Evolutionary conservation across 352 stramenopile species (phyloP), one percentile per base, ranked within the genome.

Genomic region (Globisporangium viniferum): DNA sequence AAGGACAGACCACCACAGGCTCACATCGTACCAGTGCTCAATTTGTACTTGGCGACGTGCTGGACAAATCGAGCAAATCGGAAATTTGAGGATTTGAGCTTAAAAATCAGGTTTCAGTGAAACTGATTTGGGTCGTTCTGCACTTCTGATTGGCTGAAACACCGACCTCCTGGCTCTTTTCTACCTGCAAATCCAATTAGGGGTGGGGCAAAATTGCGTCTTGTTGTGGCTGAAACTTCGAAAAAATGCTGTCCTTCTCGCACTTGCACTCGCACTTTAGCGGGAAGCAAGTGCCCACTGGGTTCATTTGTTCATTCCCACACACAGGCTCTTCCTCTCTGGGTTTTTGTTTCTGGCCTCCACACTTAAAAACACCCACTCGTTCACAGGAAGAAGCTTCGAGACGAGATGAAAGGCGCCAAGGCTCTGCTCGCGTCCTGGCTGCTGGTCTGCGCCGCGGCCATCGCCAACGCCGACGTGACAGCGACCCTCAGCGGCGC

Each of bases 391-490:
- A 18, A 65, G 33, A 58, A 33, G 41, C 41, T 59, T 22, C 5
- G 14, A 59, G 24, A 59, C 53, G 8, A 24, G 14, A 72, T 72
- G 67, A 66, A 67, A 59, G 54, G 60, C 41, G 67, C 60, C 20
- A 62, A 55, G 35, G 44, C 60, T 31, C 24, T 71, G 31, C 39
- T 71, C 29, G 51, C 58, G 22, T 71, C 66, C n/a, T 67, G 59
- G 41, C 60, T 72, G 44, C 59, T 67, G 51, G 39, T 67, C 53
- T 62, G 39, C 41, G 67, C 67, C 20, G 59, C 60, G 35, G 33
- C 54, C n/a, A 7, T 48, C 8, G 51, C 67, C 8, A 46, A 46
- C 55, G 36, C 29, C 55, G 54, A 59, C 27, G 31, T 59, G 31
- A 60, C 53, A 1, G 51, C 67, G 12, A 31, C 49, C 5, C 8